These are phyloP conservation scores for Aspergillus sp. DNA, from an alignment of 2,329 filamentous ascomycete genomes.

Conservation along the genomic window DNA sequence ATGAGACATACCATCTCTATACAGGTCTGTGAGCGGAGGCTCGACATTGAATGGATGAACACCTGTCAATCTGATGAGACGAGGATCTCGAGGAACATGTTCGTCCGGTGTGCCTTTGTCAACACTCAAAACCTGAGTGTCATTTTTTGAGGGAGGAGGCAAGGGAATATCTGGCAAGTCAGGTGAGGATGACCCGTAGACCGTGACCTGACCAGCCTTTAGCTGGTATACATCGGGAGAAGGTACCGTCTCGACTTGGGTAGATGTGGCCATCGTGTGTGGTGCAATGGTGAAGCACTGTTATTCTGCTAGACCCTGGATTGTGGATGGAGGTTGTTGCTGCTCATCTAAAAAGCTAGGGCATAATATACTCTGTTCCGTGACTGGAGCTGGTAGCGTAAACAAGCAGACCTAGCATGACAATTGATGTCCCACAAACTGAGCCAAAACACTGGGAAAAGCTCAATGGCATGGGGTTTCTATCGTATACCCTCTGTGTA, in stretches of 20 bases:
- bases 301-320: not conserved
- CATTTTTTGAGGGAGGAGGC: conserved; percentile 54
- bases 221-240: conserved; percentile 8
- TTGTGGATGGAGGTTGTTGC: not conserved
- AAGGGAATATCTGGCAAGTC: conserved; percentile 49
- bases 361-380: not conserved
- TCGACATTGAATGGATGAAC: conserved; percentile 89
- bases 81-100: conserved; percentile 70
- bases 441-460: not conserved
- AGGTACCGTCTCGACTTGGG: conserved; percentile 14
- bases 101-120: conserved; percentile 76
- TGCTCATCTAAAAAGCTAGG: not conserved
- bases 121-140: conserved; percentile 58
- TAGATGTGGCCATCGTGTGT: conserved; percentile 19
- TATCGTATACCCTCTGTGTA: not conserved
- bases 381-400: not conserved
- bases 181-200: conserved; percentile 17
- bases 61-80: conserved; percentile 78
- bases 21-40: conserved; percentile 69
- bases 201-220: conserved; percentile 16
- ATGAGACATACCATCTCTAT: conserved; percentile 45
- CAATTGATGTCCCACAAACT: not conserved
- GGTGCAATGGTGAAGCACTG: not conserved
- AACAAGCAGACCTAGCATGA: not conserved
- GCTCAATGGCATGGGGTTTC: no score